Percentiles rank a stretch among this genome's conserved stretches.
phyloP scores from a whole-genome alignment of 345 rosid genomes.

The Eucalyptus camaldulensis region DNA sequence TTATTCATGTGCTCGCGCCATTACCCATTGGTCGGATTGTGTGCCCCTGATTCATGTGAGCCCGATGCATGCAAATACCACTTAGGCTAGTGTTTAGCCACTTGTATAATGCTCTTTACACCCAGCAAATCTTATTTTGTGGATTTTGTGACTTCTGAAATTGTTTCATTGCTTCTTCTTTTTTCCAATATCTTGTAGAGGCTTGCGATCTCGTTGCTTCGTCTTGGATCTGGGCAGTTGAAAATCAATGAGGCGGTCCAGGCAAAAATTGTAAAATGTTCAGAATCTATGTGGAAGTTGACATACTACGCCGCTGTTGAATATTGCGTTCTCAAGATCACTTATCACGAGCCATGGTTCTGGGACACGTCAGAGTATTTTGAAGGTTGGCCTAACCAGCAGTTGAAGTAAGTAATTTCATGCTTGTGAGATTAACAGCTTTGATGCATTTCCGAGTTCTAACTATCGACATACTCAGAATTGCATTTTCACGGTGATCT shows the following conservation, averaged over 20 bases:
- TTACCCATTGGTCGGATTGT: not conserved
- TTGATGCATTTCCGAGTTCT: not conserved
- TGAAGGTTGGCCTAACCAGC: slow-evolving; percentile 82
- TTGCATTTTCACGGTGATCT: not conserved
- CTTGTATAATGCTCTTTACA: not conserved
- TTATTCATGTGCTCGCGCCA: not conserved
- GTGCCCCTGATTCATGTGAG: not conserved
- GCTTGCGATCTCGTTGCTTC: slow-evolving; percentile 47
- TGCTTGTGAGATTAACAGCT: not conserved
- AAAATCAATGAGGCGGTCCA: slow-evolving; percentile 43
- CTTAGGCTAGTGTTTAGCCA: not conserved
- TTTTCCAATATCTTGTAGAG: slow-evolving; percentile 16
- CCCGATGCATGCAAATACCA: not conserved
- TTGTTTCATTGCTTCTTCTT: not conserved
- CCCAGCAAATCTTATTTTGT: not conserved
- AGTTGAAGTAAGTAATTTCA: slow-evolving; percentile 53
- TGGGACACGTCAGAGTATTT: slow-evolving; percentile 46
- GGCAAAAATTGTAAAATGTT: slow-evolving; percentile 55
- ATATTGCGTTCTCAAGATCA: slow-evolving; percentile 34
- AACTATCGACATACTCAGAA: not conserved
- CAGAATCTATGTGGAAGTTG: slow-evolving; percentile 90
- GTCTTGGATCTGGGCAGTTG: slow-evolving; percentile 11
- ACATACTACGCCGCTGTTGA: slow-evolving; percentile 60
- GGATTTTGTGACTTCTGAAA: not conserved
- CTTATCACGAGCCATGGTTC: slow-evolving; percentile 69